phyloP scores from a whole-genome alignment of 2,329 filamentous ascomycete genomes.

The Gyromitra esculenta region DNA sequence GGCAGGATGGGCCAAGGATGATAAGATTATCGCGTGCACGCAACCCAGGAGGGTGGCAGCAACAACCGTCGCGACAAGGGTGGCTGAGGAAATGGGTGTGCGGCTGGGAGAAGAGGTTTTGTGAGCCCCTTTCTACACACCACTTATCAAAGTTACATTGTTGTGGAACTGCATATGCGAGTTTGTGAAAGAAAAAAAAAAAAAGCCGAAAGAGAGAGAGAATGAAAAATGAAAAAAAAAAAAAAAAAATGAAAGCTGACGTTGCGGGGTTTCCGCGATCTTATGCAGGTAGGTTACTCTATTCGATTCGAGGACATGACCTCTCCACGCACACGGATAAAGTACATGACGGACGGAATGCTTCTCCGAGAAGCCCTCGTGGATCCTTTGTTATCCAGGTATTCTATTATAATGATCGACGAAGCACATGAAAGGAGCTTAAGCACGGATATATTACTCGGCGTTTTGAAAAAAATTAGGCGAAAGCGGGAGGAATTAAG shows the following conservation, averaged over 20 bases:
- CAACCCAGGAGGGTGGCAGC: constrained; percentile 93
- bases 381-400: constrained; percentile 87
- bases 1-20: constrained; percentile 86
- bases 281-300: constrained; percentile 73
- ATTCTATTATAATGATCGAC: constrained; percentile 97
- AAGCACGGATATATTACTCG: constrained; percentile 89
- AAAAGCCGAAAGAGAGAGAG: neutral
- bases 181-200: neutral
- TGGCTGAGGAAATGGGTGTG: constrained; percentile 88
- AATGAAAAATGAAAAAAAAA: neutral
- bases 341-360: constrained; percentile 93
- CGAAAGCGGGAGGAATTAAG: constrained; percentile 81
- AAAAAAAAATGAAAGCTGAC: constrained; percentile 32
- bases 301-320: constrained; percentile 93
- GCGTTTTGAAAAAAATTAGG: constrained; percentile 88
- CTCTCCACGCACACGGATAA: constrained; percentile 84
- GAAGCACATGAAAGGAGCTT: constrained; percentile 95
- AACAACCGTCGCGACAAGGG: constrained; percentile 85
- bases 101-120: constrained; percentile 83
- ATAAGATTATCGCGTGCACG: constrained; percentile 85
- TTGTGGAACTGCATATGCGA: constrained; percentile 31
- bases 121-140: constrained; percentile 39
- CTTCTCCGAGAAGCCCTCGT: constrained; percentile 91
- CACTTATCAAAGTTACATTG: constrained; percentile 1
- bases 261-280: constrained; percentile 58